Conservation (phyloP, 2,329 filamentous ascomycete genomes). For the Nigrospora oryzae region DNA sequence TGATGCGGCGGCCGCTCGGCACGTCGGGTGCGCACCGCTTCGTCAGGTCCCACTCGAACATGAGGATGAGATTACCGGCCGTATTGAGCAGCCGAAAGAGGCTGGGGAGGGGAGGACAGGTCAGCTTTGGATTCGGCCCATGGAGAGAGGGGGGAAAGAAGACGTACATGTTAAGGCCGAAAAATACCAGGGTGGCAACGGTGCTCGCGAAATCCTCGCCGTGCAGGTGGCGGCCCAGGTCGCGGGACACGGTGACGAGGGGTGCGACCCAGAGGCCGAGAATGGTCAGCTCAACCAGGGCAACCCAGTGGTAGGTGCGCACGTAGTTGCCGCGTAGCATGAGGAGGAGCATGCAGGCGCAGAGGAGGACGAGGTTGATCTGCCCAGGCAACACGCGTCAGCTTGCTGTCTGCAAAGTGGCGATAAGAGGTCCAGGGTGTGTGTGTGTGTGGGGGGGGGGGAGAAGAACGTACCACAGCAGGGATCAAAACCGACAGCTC, state of each 20-base stretch:
- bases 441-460: too few relatives aligned
- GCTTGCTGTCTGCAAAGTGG: too few relatives aligned
- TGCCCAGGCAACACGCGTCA: constrained; percentile 3
- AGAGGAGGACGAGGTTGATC: constrained; percentile 27
- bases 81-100: constrained; percentile 28
- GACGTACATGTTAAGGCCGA: constrained; percentile 28
- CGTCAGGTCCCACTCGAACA: constrained; percentile 28
- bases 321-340: constrained; percentile 22
- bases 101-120: constrained; percentile 10
- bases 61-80: constrained; percentile 27
- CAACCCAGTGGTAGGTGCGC: constrained; percentile 29
- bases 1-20: constrained; percentile 11
- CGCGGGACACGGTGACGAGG: constrained; percentile 14
- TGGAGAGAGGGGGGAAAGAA: neutral
- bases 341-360: constrained; percentile 24
- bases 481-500: constrained; percentile 16
- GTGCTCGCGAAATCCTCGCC: constrained; percentile 9
- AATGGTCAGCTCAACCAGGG: constrained; percentile 27
- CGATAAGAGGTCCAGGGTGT: too few relatives aligned
- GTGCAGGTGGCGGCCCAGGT: constrained; percentile 2
- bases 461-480: constrained; percentile 20
- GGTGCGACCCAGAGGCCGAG: constrained; percentile 22
- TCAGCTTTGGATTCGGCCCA: neutral
- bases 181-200: constrained; percentile 23
- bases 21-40: constrained; percentile 22